A percentile compares a stretch with the other conserved stretches of the same genome.
Evolutionary conservation across 345 rosid genomes (phyloP).

Genomic region (Eutrema heterophyllum): DNA sequence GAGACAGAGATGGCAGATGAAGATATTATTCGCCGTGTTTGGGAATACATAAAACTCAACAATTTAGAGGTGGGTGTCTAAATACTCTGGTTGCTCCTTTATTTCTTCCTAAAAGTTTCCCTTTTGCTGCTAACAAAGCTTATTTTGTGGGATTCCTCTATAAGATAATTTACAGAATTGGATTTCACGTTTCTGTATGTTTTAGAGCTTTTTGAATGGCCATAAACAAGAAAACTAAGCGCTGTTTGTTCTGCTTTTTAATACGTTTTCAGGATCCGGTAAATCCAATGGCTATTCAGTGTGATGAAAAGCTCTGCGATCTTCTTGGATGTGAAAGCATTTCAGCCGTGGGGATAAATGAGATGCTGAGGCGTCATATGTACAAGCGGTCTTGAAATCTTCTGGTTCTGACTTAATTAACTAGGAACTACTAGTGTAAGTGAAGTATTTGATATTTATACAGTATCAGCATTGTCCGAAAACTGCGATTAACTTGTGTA

Average conservation of each 20-base stretch:
- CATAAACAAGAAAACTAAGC: background rate
- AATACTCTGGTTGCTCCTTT: background rate
- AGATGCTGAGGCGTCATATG: constrained; percentile 67
- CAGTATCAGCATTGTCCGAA: background rate
- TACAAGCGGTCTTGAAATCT: constrained; percentile 51
- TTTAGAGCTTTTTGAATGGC: background rate
- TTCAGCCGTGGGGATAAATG: constrained; percentile 70
- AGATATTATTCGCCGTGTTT: constrained; percentile 55
- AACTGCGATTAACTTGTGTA: background rate
- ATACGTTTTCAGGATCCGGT: constrained; percentile 51
- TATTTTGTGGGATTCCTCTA: background rate
- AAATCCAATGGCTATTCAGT: constrained; percentile 73
- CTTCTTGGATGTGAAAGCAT: constrained; percentile 92
- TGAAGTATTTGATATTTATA: background rate
- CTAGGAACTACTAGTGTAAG: constrained; percentile 35
- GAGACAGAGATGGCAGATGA: constrained; percentile 59
- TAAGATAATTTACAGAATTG: background rate
- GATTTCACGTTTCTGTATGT: background rate
- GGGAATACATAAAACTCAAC: constrained; percentile 75
- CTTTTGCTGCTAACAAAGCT: background rate
- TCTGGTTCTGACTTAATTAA: constrained; percentile 34
- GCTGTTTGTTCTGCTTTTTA: background rate
- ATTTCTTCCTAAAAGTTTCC: background rate
- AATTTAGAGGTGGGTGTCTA: constrained; percentile 62
- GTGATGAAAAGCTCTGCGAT: constrained; percentile 69